These are phyloP conservation scores for Avena atlantica DNA, from an alignment of 176 grass and related monocot species.

Conservation along the genomic window DNA sequence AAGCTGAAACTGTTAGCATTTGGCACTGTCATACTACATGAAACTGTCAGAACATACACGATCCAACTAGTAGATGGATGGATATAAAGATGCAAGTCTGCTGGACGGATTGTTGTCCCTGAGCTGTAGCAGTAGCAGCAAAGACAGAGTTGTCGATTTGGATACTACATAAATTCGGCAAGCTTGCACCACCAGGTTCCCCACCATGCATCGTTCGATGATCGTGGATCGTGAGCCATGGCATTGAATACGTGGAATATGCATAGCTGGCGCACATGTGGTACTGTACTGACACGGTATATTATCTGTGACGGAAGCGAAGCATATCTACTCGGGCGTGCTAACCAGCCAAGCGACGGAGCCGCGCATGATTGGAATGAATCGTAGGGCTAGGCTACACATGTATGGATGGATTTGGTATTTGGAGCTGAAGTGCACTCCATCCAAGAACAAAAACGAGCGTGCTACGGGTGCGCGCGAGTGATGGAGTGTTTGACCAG, in stretches of 20 bases:
- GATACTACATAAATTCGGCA: background rate
- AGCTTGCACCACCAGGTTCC: background rate
- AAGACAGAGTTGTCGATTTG: background rate
- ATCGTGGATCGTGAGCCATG: background rate
- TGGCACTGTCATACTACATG: background rate
- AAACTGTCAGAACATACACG: background rate
- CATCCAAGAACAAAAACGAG: constrained; percentile 3
- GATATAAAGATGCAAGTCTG: background rate
- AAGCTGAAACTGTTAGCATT: background rate
- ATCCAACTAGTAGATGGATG: background rate
- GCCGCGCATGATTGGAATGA: background rate
- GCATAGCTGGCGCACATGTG: background rate
- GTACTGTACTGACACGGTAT: background rate
- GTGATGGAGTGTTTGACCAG: constrained; percentile 40
- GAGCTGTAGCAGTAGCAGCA: background rate
- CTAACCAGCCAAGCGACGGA: background rate
- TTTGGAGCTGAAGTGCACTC: constrained; percentile 38
- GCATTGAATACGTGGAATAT: background rate
- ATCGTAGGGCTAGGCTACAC: background rate
- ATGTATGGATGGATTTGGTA: background rate
- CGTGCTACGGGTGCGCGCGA: background rate
- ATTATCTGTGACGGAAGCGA: background rate
- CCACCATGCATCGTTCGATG: background rate
- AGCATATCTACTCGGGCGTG: too few species aligned
- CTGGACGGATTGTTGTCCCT: background rate